Evolutionary conservation across 2,329 filamentous ascomycete species (phyloP), one percentile per base, ranked within the genome.

Genomic region (Fusarium nematophilum): DNA sequence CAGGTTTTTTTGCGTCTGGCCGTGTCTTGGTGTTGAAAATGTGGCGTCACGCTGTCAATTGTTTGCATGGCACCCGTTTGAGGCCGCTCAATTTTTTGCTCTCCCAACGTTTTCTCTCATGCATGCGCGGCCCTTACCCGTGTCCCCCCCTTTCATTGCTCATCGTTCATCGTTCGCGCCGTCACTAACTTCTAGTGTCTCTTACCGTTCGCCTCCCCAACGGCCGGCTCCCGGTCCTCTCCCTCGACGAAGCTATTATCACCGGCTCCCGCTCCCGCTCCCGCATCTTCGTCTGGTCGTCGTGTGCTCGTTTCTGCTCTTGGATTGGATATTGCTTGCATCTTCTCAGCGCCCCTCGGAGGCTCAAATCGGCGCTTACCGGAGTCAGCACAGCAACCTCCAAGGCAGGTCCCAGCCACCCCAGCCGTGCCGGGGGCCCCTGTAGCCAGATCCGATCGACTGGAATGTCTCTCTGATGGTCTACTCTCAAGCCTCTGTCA

Each of bases 401-500:
- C 44, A 55, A 59, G 59, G 53, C 39, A 53, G 30, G 40, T 58
- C 61, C 55, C 56, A 48, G 46, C 37, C n/a, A n/a, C 42, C 31
- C 46, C 15, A 44, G 39, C 36, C 26, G 26, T 33, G 38, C 44
- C 47, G 48, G 51, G 11, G 37, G 26, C 48, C 66, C 64, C 58
- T 69, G 66, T 26, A 66, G 47, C 33, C 44, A 60, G 60, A 69
- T 65, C 66, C 53, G 66, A 69, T 69, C 66, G 66, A 57, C 56
- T 50, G 40, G 63, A 46, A 57, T 59, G 52, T 39, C 52, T 40
- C 48, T 60, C 50, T 66, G 53, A 55, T 53, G 53, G 49, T n/a
- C n/a, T 47, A 44, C 30, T 49, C 42, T 27, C 34, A 36, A 38
- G 36, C 33, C 26, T 38, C 51, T 25, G 33, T 21, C 38, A 64